Conservation (phyloP, 805 yeast genomes). For the Zygotorulaspora florentina region DNA sequence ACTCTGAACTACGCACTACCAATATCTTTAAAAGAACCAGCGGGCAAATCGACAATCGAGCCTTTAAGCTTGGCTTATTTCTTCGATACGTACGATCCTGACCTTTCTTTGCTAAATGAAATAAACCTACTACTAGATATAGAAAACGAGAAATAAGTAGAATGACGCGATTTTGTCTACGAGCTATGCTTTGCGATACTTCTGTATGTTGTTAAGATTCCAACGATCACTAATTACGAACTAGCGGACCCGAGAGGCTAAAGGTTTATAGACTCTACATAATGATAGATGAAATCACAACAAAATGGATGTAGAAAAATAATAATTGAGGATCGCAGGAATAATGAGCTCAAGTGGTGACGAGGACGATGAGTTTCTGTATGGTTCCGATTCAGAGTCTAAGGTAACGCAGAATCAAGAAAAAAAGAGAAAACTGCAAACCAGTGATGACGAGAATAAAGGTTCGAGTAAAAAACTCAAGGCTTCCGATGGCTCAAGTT, state of each 20-base stretch:
- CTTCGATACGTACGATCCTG: constrained; percentile 16
- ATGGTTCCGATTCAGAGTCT: constrained; percentile 33
- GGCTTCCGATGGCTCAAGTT: constrained; percentile 2
- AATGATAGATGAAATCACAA: too few relatives aligned
- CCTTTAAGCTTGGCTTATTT: constrained; percentile 11
- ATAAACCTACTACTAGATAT: constrained; percentile 14
- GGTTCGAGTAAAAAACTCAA: constrained; percentile 10
- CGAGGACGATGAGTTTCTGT: constrained; percentile 35
- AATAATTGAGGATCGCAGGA: not conserved
- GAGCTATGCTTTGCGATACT: too few relatives aligned
- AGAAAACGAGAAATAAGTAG: not conserved
- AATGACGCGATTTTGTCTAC: not conserved
- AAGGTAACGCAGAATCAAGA: constrained; percentile 4
- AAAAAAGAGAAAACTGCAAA: constrained; percentile 22
- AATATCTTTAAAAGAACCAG: constrained; percentile 1
- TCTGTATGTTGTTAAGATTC: too few relatives aligned
- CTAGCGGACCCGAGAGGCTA: too few relatives aligned
- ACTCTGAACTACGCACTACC: constrained; percentile 14
- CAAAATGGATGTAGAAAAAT: not conserved
- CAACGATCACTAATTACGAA: too few relatives aligned
- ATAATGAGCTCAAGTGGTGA: constrained; percentile 32
- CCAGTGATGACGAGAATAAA: constrained; percentile 11
- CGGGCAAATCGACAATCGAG: constrained; percentile 4
- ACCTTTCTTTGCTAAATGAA: constrained; percentile 17
- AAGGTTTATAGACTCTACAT: too few relatives aligned